Base-by-base conservation (phyloP, 768 basidiomycete genomes). In the Pisolithus tinctorius region DNA sequence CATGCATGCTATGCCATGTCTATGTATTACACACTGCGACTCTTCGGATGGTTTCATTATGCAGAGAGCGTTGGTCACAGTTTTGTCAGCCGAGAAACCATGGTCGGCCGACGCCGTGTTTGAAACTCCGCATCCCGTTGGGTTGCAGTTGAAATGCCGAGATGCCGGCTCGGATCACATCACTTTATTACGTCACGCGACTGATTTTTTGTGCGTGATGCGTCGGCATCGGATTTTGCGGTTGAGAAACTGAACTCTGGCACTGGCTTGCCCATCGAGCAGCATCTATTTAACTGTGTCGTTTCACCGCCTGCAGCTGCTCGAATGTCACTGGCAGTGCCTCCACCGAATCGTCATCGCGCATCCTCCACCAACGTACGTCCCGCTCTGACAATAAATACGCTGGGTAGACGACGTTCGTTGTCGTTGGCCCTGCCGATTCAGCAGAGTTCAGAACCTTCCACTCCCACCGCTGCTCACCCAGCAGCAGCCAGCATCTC, bases 341-440 rank as follows among this genome's bases (percentile, higher is more conserved):
- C 78, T 42, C 73, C 71, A 49, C 67, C 69, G 37, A 68, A 67
- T 59, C 78, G 79, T 60, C 71, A 71, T 61, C 79, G 81, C 50
- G 80, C 82, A 0, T 82, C 78, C 43, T 84, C 83, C 41, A 79
- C 79, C 25, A 78, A 72, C 56, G 74, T 84, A 45, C 72, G 78
- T 31, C 75, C 80, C 31, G 68, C 76, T 9, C 60, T 80, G 47
- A 74, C 82, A 42, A 64, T 79, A 58, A 64, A 68, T 57, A 71
- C 80, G 51, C 75, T 82, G 45, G 82, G 79, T 39, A 73, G 79
- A 51, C 74, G 80, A 53, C 76, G 78, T 14, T 81, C 79, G 9
- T 71, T 71, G 52, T 77, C 76, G 14, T 74, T 71, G 55, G 68
- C 81, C 44, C 66, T 73, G 31, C 63, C 66, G 27, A 53, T 62